Evolutionary conservation across 2,329 filamentous ascomycete species (phyloP).

Genomic region (Coniochaeta sp.): DNA sequence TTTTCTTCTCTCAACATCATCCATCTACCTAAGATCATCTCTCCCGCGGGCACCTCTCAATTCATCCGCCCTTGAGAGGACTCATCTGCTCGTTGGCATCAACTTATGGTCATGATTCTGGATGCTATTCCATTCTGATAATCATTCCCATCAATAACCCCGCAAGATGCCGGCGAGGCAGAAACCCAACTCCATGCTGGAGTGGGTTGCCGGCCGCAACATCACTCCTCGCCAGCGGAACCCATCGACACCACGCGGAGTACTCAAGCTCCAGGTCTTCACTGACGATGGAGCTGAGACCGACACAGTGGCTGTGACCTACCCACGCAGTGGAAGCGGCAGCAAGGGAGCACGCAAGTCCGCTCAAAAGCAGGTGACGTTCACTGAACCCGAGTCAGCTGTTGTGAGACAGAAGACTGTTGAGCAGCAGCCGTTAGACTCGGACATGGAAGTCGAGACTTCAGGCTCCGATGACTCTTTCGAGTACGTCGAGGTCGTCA

Average conservation of each 20-base stretch:
- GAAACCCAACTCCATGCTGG: slow-evolving; percentile 27
- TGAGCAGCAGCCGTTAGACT: background rate
- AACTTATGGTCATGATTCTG: background rate
- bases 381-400: slow-evolving; percentile 17
- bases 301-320: slow-evolving; percentile 41
- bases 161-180: slow-evolving; percentile 20
- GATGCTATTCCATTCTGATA: background rate
- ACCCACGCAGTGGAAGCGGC: slow-evolving; percentile 30
- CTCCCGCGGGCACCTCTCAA: no score
- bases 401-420: background rate
- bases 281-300: slow-evolving; percentile 46
- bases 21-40: no score
- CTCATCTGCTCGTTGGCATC: background rate
- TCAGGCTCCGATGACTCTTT: background rate
- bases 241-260: slow-evolving; percentile 13
- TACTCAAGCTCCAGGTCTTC: slow-evolving; percentile 33
- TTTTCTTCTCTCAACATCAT: no score
- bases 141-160: background rate
- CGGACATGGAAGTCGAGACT: slow-evolving; percentile 2
- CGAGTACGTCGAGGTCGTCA: background rate
- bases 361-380: slow-evolving; percentile 35
- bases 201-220: slow-evolving; percentile 34
- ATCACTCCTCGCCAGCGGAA: slow-evolving; percentile 11
- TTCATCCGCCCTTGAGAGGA: background rate
- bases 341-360: slow-evolving; percentile 7